These are phyloP conservation scores for Aspergillus latus DNA, from an alignment of 2,329 filamentous ascomycete genomes.

Conservation along the genomic window DNA sequence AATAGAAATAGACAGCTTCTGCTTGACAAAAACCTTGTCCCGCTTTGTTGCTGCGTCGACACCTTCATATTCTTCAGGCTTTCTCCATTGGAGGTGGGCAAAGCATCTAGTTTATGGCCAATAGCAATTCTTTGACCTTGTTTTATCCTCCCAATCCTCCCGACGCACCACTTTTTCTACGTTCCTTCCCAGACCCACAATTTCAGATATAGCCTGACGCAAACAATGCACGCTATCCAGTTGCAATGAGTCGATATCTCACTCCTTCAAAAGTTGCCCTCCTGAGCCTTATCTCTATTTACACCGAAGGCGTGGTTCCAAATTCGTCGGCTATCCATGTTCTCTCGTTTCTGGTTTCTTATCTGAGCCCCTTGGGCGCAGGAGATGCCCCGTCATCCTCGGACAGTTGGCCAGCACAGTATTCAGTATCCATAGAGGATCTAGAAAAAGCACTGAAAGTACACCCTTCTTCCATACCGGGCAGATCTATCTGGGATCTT, in stretches of 20 bases:
- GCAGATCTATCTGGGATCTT: conserved; percentile 81
- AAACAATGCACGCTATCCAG: conserved; percentile 6
- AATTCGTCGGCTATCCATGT: conserved; percentile 70
- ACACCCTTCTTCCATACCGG: conserved; percentile 60
- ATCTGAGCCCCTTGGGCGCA: conserved; percentile 55
- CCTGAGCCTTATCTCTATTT: conserved; percentile 76
- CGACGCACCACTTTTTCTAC: background rate
- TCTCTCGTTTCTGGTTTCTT: conserved; percentile 74
- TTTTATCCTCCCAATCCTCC: background rate
- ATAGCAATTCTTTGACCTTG: background rate
- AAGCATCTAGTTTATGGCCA: no score
- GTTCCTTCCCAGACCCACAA: background rate
- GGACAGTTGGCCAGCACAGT: conserved; percentile 30
- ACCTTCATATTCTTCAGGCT: no score
- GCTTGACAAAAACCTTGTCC: no score
- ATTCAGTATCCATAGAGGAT: conserved; percentile 42
- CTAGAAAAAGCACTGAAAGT: conserved; percentile 50
- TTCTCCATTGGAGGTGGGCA: no score
- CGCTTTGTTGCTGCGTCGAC: no score
- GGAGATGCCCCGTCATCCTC: conserved; percentile 22
- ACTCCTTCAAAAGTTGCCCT: conserved; percentile 87
- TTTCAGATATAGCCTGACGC: background rate
- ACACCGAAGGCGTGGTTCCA: conserved; percentile 69
- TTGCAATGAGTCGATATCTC: conserved; percentile 72
- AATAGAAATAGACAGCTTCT: no score